A percentile compares a stretch with the other conserved stretches of the same genome.
These are phyloP conservation scores for Ochromonas danica DNA, from an alignment of 108 stramenopile genomes.

Conservation along the genomic window DNA sequence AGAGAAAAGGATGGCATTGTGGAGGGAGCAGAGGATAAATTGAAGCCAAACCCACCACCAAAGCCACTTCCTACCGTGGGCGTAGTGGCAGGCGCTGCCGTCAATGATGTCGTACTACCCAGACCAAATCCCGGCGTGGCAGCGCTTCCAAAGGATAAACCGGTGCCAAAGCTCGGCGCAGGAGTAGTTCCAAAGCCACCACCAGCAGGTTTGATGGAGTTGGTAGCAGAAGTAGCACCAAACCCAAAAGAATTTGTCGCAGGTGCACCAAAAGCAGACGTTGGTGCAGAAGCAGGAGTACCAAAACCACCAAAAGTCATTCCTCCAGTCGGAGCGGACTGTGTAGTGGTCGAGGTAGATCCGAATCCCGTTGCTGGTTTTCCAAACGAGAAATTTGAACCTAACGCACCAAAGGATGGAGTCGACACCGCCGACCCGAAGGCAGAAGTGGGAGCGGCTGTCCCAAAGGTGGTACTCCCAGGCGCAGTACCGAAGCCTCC, in stretches of 20 bases:
- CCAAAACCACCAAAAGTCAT: background rate
- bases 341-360: too few species aligned
- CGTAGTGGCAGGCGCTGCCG: background rate
- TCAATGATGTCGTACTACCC: background rate
- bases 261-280: conserved; percentile 59
- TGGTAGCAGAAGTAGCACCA: conserved; percentile 31
- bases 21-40: background rate
- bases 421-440: too few species aligned
- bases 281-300: conserved; percentile 41
- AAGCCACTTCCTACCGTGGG: background rate
- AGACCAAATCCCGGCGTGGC: background rate
- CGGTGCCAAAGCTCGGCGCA: background rate
- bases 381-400: too few species aligned
- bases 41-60: background rate
- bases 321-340: too few species aligned
- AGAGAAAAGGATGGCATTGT: too few species aligned
- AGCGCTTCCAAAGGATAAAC: background rate
- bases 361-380: too few species aligned
- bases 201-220: conserved; percentile 42
- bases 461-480: conserved; percentile 57
- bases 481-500: conserved; percentile 47
- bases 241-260: conserved; percentile 40
- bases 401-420: too few species aligned
- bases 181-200: conserved; percentile 22
- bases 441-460: conserved; percentile 9